phyloP scores from a whole-genome alignment of 805 yeast genomes.

The Candida boleticola region DNA sequence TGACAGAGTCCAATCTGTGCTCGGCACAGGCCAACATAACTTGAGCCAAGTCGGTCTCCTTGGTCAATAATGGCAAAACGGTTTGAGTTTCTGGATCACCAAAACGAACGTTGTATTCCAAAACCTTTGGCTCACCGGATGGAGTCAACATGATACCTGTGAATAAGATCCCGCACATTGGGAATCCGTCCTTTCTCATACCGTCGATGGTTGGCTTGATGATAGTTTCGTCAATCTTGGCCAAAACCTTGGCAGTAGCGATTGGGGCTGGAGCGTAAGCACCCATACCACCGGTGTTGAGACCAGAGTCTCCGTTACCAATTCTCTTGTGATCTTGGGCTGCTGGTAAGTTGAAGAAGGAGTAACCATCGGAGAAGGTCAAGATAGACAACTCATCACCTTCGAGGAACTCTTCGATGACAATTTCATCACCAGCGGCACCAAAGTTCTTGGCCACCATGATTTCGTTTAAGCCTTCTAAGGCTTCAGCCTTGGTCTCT shows the following conservation, averaged over 20 bases:
- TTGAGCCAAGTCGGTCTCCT: slow-evolving; percentile 89
- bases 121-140: slow-evolving; percentile 82
- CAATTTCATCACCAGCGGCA: slow-evolving; percentile 87
- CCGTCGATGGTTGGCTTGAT: slow-evolving; percentile 92
- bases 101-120: slow-evolving; percentile 96
- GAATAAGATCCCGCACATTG: slow-evolving; percentile 93
- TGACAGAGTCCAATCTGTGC: slow-evolving; percentile 85
- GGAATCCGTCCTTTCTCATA: slow-evolving; percentile 92
- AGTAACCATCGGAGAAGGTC: slow-evolving; percentile 91
- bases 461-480: slow-evolving; percentile 75
- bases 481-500: slow-evolving; percentile 76
- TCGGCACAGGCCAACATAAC: slow-evolving; percentile 92
- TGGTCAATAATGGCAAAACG: slow-evolving; percentile 79
- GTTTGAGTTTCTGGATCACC: slow-evolving; percentile 99
- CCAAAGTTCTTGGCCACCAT: slow-evolving; percentile 93
- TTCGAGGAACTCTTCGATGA: slow-evolving; percentile 91
- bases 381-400: slow-evolving; percentile 96
- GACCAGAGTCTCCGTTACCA: slow-evolving; percentile 89
- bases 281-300: slow-evolving; percentile 99
- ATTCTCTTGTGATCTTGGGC: slow-evolving; percentile 98
- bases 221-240: slow-evolving; percentile 68
- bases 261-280: slow-evolving; percentile 98
- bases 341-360: slow-evolving; percentile 86
- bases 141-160: slow-evolving; percentile 91
- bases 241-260: slow-evolving; percentile 73